phyloP scores from a whole-genome alignment of 2,329 filamentous ascomycete species.

The Neurospora crassa region DNA sequence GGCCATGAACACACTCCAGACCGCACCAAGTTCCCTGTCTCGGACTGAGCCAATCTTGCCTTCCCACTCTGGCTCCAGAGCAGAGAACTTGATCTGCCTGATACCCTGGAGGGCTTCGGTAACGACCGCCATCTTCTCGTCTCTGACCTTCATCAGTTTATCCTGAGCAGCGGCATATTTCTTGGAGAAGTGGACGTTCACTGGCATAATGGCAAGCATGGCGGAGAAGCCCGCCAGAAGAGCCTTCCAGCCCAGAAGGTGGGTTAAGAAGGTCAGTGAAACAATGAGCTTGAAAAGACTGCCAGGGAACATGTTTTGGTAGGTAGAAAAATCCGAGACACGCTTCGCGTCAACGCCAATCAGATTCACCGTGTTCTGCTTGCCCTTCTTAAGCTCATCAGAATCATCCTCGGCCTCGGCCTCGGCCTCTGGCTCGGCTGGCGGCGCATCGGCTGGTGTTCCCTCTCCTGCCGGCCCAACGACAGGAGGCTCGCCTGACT shows the following conservation, averaged over 20 bases:
- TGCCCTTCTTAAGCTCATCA: constrained; percentile 39
- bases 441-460: constrained; percentile 22
- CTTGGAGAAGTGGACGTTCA: constrained; percentile 60
- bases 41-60: constrained; percentile 55
- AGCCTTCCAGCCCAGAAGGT: constrained; percentile 62
- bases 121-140: constrained; percentile 65
- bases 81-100: constrained; percentile 77
- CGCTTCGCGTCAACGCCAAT: constrained; percentile 68
- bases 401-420: constrained; percentile 35
- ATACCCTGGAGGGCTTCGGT: constrained; percentile 72
- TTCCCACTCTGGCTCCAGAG: constrained; percentile 67
- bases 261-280: constrained; percentile 56
- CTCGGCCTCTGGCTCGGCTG: constrained; percentile 29
- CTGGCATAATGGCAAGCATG: constrained; percentile 54
- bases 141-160: constrained; percentile 63
- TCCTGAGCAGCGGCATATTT: constrained; percentile 57
- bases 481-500: constrained; percentile 21
- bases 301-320: constrained; percentile 55
- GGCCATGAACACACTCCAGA: constrained; percentile 56
- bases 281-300: constrained; percentile 54
- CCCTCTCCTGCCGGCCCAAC: constrained; percentile 20
- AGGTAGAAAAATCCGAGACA: constrained; percentile 58
- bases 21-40: constrained; percentile 54
- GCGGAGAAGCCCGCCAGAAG: constrained; percentile 56
- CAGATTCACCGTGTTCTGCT: constrained; percentile 65